A percentile compares a stretch with the other conserved stretches of the same genome.
phyloP scores from a whole-genome alignment of 441 rosid genomes.

The Bruguiera hainesii region DNA sequence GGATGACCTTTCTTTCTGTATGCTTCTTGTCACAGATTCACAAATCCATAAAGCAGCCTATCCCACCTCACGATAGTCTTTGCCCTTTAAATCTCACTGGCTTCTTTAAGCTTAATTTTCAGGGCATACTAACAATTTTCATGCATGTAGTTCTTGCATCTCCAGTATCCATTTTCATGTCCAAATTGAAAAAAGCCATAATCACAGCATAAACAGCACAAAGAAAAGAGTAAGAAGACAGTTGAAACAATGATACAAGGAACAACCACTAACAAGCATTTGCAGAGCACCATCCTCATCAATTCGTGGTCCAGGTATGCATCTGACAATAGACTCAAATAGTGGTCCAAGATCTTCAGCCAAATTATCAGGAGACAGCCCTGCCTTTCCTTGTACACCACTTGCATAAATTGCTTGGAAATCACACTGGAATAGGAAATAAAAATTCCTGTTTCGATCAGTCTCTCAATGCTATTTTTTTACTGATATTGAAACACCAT shows the following conservation, averaged over 20 bases:
- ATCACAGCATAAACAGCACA: slow-evolving; percentile 11
- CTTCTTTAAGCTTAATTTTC: background rate
- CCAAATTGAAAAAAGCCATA: slow-evolving; percentile 11
- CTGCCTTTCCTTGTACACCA: slow-evolving; percentile 93
- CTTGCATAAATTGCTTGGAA: slow-evolving; percentile 95
- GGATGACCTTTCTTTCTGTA: background rate
- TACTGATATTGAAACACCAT: background rate
- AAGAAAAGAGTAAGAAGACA: slow-evolving; percentile 3
- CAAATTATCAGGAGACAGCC: slow-evolving; percentile 82
- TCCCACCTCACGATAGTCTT: background rate
- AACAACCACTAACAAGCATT: slow-evolving; percentile 88
- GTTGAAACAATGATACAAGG: slow-evolving; percentile 22
- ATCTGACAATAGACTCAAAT: slow-evolving; percentile 83
- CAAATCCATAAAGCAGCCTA: background rate
- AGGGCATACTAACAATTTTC: background rate
- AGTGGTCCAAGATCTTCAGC: slow-evolving; percentile 93
- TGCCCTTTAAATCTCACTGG: background rate
- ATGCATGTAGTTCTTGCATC: background rate
- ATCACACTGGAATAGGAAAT: slow-evolving; percentile 66
- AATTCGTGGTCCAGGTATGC: slow-evolving; percentile 94
- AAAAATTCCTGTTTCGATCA: slow-evolving; percentile 12
- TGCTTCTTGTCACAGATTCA: slow-evolving; percentile 6
- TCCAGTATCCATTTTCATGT: slow-evolving; percentile 1
- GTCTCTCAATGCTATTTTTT: slow-evolving; percentile 8
- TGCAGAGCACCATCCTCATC: slow-evolving; percentile 92